phyloP scores from a whole-genome alignment of 2,329 filamentous ascomycete genomes.

The Fusarium secorum region DNA sequence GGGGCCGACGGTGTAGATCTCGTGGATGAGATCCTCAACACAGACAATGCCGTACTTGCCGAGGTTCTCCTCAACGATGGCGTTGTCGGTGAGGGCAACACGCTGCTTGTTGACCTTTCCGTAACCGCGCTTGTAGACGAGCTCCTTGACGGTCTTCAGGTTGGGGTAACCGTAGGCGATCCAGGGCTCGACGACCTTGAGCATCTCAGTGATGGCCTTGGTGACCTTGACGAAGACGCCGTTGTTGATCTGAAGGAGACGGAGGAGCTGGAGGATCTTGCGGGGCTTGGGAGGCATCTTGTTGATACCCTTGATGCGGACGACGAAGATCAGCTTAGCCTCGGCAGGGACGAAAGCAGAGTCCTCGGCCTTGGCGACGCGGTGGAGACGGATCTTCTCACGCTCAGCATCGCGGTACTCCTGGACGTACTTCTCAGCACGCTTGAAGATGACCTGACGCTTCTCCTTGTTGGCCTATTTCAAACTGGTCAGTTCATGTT shows the following conservation, averaged over 20 bases:
- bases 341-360: slow-evolving; percentile 94
- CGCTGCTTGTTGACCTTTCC: slow-evolving; percentile 99
- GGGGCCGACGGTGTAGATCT: slow-evolving; percentile 98
- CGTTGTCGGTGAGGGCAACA: slow-evolving; percentile 94
- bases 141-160: slow-evolving; percentile 98
- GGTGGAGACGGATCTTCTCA: slow-evolving; percentile 94
- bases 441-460: slow-evolving; percentile 99
- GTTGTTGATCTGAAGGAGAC: slow-evolving; percentile 99
- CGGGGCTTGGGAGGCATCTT: slow-evolving; percentile 99
- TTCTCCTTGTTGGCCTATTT: slow-evolving; percentile 96
- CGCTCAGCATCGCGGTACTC: slow-evolving; percentile 99
- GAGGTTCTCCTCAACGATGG: slow-evolving; percentile 94
- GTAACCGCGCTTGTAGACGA: slow-evolving; percentile 99
- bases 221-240: slow-evolving; percentile 97
- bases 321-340: slow-evolving; percentile 94
- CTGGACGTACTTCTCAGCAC: slow-evolving; percentile 99
- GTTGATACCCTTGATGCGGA: slow-evolving; percentile 99
- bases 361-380: slow-evolving; percentile 89
- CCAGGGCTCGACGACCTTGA: slow-evolving; percentile 98
- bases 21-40: slow-evolving; percentile 98
- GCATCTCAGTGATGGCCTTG: slow-evolving; percentile 97
- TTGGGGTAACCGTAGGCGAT: slow-evolving; percentile 99
- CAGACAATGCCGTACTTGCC: slow-evolving; percentile 99
- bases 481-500: slow-evolving; percentile 50
- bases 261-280: slow-evolving; percentile 99